A percentile compares a stretch with the other conserved stretches of the same genome.
Evolutionary conservation across 2,329 filamentous ascomycete species (phyloP).

Genomic region (Annulohypoxylon truncatum): DNA sequence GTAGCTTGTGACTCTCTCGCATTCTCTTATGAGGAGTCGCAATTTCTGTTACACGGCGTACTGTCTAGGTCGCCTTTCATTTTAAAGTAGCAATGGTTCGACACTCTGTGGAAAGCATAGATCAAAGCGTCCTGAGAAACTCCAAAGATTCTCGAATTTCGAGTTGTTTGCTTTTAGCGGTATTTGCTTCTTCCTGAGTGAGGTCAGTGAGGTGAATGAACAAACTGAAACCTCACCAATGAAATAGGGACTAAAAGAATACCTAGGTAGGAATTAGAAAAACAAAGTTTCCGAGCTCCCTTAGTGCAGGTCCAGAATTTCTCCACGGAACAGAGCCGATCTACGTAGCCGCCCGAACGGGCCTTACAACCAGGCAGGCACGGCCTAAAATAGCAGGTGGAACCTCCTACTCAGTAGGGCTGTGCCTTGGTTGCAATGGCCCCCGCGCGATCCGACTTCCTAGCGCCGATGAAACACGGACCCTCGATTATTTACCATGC

Average conservation of each 20-base stretch:
- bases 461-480: constrained; percentile 35
- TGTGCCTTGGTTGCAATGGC: constrained; percentile 5
- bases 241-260: too few relatives aligned
- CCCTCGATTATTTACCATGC: constrained; percentile 7
- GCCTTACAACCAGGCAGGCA: background rate
- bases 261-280: background rate
- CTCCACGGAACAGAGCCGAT: constrained; percentile 10
- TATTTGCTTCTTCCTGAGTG: background rate
- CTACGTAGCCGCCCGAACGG: constrained; percentile 21
- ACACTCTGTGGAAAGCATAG: background rate
- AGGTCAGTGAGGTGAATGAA: background rate
- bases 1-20: background rate
- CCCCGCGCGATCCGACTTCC: constrained; percentile 29
- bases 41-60: background rate
- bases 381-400: constrained; percentile 33
- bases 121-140: too few relatives aligned
- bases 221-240: constrained; percentile 6
- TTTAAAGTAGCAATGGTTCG: background rate
- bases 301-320: background rate
- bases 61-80: background rate
- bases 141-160: background rate
- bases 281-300: constrained; percentile 1
- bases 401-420: background rate
- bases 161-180: constrained; percentile 6
- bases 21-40: background rate